Evolutionary conservation across 2,329 filamentous ascomycete genomes (phyloP), one percentile per base, ranked within the genome.

Genomic region (Fusarium mangiferae): DNA sequence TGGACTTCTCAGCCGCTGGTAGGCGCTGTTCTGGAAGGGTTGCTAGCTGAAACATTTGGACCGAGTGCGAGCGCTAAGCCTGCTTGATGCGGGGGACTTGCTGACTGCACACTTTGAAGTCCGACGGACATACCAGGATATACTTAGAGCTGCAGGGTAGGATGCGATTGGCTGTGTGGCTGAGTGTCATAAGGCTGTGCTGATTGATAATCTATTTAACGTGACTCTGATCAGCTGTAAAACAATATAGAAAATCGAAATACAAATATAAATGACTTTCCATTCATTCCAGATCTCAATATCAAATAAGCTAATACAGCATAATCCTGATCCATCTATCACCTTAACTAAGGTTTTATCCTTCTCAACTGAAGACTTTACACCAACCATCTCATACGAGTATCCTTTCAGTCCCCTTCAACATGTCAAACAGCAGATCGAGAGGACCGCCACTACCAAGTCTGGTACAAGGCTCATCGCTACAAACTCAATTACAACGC

Each of bases 201-300:
- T 1, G 28, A 33, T 18, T 33, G 28, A 24, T 24, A 24, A 49
- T 24, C 5, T 22, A 24, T 13, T 10, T 1, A 7, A 9, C 1
- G 15, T 13, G 28, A 49, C 7, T 33, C 2, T 33, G 33, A 5
- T 18, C n/a, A 9, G 11, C 24, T 49, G 28, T 14, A 15, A 9
- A 3, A 24, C 11, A 14, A 10, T 10, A 0, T 18, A n/a, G n/a
- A n/a, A n/a, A n/a, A n/a, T n/a, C n/a, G 4, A 4, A 33, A 18
- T 2, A 18, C 7, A 4, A 7, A 33, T 51, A 51, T 51, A 33
- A 33, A n/a, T 4, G n/a, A 14, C 0, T 3, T 33, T 10, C 46
- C 22, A 33, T 5, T n/a, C 6, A 1, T 1, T 49, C 4, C 5
- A 33, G 1, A 4, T 17, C 15, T 24, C 15, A 2, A 18, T 18